Evolutionary conservation across 2,329 filamentous ascomycete genomes (phyloP), one percentile per base, ranked within the genome.

Genomic region (Dothidotthia symphoricarpi): DNA sequence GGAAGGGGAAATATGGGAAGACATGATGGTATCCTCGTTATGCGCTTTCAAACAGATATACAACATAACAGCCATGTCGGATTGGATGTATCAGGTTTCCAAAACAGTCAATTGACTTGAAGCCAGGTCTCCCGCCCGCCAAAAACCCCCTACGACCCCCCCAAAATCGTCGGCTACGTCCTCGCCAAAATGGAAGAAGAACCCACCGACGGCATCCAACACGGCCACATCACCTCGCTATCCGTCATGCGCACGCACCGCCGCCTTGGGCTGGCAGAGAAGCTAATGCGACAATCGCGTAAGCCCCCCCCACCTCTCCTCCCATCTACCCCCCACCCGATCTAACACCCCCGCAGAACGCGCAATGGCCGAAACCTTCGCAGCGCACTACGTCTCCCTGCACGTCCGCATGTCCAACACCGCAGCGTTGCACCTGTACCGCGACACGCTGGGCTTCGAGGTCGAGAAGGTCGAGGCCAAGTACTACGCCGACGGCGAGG

Each of bases 161-260:
- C 93, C 53, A 95, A 96, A 71, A 95, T 98, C 45, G 93, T 98
- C 16, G 93, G 93, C 57, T 98, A 98, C 66, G 93, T 98, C n/a
- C 82, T 98, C 16, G 93, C 93, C 34, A 98, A 98, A 78, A 98
- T 98, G 90, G 93, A 98, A 70, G 93, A 98, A 74, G 93, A 97
- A 69, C 91, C 93, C 6, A 65, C 84, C 43, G 91, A 97, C 67
- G 90, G 90, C 41, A 75, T 96, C 27, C 86, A 85, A 56, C 93
- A 97, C 71, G 93, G 93, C 12, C 93, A 98, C 73, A 97, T 98
- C 63, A 98, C 93, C 30, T 90, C 85, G 55, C 70, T 98, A 61
- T 90, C 84, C 61, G 93, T 98, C 28, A 98, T 97, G 93, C 78
- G 93, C 51, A 98, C 93, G 52, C 93, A 98, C 70, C 75, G 93